Evolutionary conservation across 805 yeast genomes (phyloP), one percentile per base, ranked within the genome.

Genomic region (Metschnikowia hibisci): DNA sequence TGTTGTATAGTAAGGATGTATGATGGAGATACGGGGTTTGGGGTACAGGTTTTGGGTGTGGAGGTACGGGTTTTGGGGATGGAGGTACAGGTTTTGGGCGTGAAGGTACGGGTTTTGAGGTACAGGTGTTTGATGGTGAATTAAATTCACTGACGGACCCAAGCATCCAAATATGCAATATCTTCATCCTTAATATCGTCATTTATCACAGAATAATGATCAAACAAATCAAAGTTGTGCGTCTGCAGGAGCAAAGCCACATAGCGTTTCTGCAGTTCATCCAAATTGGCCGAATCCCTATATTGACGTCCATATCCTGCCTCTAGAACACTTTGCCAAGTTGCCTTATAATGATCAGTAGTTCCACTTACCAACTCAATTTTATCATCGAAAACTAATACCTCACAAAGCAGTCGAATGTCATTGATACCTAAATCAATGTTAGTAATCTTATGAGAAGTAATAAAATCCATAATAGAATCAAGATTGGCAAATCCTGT

Each of bases 381-480:
- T 61, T 82, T 85, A 55, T 89, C 96, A 56, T 93, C 99, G 62
- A 75, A 87, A 1, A 84, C 80, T 35, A 93, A 67, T 12, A 93
- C 97, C 50, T 89, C 95, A 61, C 97, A 88, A 16, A 93, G 68
- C 0, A 95, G 72, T 44, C 89, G 72, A 37, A 93, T 82, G 60
- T 93, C 95, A 29, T 77, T 71, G 15, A 78, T 69, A 3, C 80
- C 79, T 46, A 93, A 73, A 41, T 90, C 96, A 15, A 88, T 90
- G 29, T 84, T 79, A 8, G 96, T 84, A 45, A 93, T 83, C 41
- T 84, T 84, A 30, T 85, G 78, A 13, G 74, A 66, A 10, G 74
- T 67, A 29, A 93, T 87, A 58, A 89, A 91, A 18, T 80, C 81
- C 60, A 81, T 76, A 32, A 93, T 86, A 42, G 83, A 81, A 35